Conservation (phyloP, 2,329 filamentous ascomycete genomes). For the Alternaria gaisen region DNA sequence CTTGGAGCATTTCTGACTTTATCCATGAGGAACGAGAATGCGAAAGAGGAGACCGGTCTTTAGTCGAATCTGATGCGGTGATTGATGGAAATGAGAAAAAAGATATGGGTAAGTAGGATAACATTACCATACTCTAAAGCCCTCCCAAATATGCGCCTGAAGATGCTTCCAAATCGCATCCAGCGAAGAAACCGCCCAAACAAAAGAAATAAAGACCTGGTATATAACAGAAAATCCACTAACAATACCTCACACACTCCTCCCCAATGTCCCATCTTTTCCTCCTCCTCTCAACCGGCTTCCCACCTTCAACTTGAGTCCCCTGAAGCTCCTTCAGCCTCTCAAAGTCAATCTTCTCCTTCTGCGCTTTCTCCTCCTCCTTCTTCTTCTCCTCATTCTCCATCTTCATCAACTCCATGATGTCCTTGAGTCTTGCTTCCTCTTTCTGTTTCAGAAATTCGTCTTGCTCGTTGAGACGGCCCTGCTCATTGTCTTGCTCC, state of each 20-base stretch:
- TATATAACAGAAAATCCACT: not conserved
- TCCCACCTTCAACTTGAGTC: not conserved
- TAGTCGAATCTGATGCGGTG: not conserved
- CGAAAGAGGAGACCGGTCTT: not conserved
- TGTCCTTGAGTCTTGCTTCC: slow-evolving; percentile 20
- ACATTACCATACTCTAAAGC: not conserved
- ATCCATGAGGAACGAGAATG: not conserved
- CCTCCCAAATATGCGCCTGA: not conserved
- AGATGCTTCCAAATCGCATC: not conserved
- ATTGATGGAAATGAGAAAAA: too few species aligned
- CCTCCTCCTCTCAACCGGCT: not conserved
- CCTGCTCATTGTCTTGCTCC: slow-evolving; percentile 28
- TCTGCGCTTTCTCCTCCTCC: slow-evolving; percentile 18
- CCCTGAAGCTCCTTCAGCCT: not conserved
- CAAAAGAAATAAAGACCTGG: not conserved
- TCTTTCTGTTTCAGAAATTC: slow-evolving; percentile 22
- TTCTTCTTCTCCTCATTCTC: slow-evolving; percentile 21
- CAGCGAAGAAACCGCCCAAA: not conserved
- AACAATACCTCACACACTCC: slow-evolving; percentile 12
- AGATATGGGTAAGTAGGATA: not conserved
- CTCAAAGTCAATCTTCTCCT: slow-evolving; percentile 1
- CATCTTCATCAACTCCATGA: slow-evolving; percentile 28
- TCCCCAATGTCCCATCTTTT: slow-evolving; percentile 1
- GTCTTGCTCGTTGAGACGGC: slow-evolving; percentile 22
- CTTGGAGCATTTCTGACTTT: not conserved